Evolutionary conservation across 768 basidiomycete species (phyloP).

Genomic region (Phylloporus sp.): DNA sequence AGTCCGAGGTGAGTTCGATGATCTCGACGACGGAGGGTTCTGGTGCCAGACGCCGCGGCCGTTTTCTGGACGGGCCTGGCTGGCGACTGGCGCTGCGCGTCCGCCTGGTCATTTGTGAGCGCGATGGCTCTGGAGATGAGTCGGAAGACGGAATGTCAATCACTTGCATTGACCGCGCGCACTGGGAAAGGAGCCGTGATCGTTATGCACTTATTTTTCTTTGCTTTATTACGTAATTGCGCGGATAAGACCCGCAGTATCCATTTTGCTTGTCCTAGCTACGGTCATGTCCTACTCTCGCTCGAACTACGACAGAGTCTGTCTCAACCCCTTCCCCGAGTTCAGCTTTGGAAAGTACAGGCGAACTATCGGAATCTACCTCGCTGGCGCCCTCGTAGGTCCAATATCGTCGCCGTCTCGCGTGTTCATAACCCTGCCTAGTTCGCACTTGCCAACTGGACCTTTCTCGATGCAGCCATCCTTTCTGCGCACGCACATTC

Average conservation of each 20-base stretch:
- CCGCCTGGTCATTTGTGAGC: constrained; percentile 6
- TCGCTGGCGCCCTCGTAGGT: constrained; percentile 88
- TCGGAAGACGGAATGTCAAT: constrained; percentile 27
- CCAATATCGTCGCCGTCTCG: background rate
- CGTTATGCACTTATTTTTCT: background rate
- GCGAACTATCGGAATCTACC: constrained; percentile 81
- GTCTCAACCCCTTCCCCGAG: constrained; percentile 81
- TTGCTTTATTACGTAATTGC: constrained; percentile 19
- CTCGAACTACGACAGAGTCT: constrained; percentile 79
- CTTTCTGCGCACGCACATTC: constrained; percentile 81
- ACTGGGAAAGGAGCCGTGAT: background rate
- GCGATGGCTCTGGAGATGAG: constrained; percentile 18
- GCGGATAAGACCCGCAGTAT: background rate
- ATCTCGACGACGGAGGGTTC: constrained; percentile 25
- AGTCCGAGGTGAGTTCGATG: constrained; percentile 52
- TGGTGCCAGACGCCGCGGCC: constrained; percentile 1
- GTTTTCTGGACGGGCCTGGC: constrained; percentile 15
- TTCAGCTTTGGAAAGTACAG: constrained; percentile 70
- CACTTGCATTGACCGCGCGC: constrained; percentile 15
- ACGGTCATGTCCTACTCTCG: constrained; percentile 50
- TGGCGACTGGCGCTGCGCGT: constrained; percentile 22
- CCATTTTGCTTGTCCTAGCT: background rate
- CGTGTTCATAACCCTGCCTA: constrained; percentile 23
- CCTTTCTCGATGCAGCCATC: constrained; percentile 89
- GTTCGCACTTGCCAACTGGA: constrained; percentile 96